Evolutionary conservation across 208 protist species (phyloP).

Genomic region (Crithidia expoeki): DNA sequence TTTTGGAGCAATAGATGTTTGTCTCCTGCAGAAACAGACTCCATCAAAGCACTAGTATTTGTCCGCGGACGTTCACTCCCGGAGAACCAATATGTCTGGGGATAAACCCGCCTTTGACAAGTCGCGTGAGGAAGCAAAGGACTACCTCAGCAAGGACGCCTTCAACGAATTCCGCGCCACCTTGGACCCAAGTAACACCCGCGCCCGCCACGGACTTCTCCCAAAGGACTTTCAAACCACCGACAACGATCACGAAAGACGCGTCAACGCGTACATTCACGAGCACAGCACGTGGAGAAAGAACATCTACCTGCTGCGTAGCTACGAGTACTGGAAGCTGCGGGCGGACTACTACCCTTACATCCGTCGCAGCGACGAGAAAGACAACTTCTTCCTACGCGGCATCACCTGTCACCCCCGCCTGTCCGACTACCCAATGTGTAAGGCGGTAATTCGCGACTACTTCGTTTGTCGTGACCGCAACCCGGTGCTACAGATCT

Average conservation of each 20-base stretch:
- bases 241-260: constrained; percentile 61
- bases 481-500: constrained; percentile 68
- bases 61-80: too few species aligned
- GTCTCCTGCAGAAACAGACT: too few species aligned
- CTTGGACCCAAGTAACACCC: constrained; percentile 45
- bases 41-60: too few species aligned
- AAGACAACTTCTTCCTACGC: constrained; percentile 84
- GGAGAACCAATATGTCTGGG: neutral
- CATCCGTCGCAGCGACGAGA: constrained; percentile 62
- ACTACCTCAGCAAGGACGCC: constrained; percentile 69
- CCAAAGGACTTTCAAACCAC: constrained; percentile 60
- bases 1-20: too few species aligned
- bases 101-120: constrained; percentile 26
- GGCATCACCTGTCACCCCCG: constrained; percentile 78
- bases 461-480: constrained; percentile 85
- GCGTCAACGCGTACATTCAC: constrained; percentile 67
- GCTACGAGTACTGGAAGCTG: constrained; percentile 81
- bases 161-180: constrained; percentile 51
- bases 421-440: constrained; percentile 87
- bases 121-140: constrained; percentile 44
- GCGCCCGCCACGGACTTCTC: constrained; percentile 66
- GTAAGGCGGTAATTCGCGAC: constrained; percentile 79
- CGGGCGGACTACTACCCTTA: constrained; percentile 85
- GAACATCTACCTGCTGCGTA: constrained; percentile 60
- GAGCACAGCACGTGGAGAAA: constrained; percentile 63